These are phyloP conservation scores for Leishmania lainsoni DNA, from an alignment of 208 protist genomes.

Conservation along the genomic window DNA sequence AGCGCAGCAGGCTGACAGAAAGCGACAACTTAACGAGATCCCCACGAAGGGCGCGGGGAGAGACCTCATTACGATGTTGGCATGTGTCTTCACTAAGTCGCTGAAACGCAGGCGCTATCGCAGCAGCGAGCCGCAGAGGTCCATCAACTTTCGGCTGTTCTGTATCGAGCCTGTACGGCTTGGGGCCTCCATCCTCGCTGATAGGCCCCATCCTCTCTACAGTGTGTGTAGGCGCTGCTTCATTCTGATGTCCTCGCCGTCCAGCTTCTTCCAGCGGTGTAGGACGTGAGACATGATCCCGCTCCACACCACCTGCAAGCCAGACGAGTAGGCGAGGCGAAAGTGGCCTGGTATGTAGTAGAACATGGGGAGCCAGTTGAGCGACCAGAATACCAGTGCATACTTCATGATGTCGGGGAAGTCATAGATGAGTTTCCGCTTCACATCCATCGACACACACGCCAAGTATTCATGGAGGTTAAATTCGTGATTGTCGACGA, in stretches of 20 bases:
- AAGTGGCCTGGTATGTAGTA: constrained; percentile 84
- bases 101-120: not conserved
- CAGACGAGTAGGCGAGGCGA: constrained; percentile 65
- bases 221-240: constrained; percentile 14
- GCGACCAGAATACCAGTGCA: constrained; percentile 68
- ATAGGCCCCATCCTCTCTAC: not conserved
- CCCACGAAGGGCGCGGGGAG: not conserved
- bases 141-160: too few species aligned
- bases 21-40: not conserved
- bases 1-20: not conserved
- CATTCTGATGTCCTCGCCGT: constrained; percentile 21
- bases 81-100: not conserved
- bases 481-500: constrained; percentile 54
- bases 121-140: not conserved
- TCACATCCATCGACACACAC: constrained; percentile 49
- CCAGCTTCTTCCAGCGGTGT: constrained; percentile 45
- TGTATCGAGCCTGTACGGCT: not conserved
- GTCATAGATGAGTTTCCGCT: constrained; percentile 55
- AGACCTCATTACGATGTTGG: not conserved
- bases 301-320: constrained; percentile 74
- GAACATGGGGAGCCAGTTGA: constrained; percentile 85
- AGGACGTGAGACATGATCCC: constrained; percentile 78
- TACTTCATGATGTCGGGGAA: constrained; percentile 75
- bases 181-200: not conserved
- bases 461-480: constrained; percentile 58